Evolutionary conservation across 495 filamentous ascomycete species (phyloP).

Genomic region (Podospora pseudocomata): DNA sequence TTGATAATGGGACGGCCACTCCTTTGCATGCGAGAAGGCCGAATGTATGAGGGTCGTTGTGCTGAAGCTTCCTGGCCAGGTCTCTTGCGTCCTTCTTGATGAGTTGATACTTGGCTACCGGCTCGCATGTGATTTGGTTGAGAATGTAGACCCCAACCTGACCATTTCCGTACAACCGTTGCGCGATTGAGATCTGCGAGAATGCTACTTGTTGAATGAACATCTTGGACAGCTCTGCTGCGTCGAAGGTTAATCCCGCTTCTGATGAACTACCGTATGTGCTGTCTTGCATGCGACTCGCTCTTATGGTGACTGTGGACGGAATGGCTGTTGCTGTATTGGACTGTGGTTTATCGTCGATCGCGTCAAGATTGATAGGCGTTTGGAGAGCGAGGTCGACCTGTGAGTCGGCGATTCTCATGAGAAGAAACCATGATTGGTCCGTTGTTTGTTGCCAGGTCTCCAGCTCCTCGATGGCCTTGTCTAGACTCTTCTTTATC

Average conservation of each 20-base stretch:
- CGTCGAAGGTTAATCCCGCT: too few relatives aligned
- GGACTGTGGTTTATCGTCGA: too few relatives aligned
- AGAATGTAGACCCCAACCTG: background rate
- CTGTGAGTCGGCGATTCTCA: constrained; percentile 27
- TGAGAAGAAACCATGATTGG: constrained; percentile 42
- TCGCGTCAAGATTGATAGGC: too few relatives aligned
- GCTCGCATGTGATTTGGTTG: background rate
- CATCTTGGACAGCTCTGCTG: too few relatives aligned
- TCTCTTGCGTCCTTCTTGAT: constrained; percentile 33
- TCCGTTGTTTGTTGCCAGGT: constrained; percentile 39
- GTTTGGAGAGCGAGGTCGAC: constrained; percentile 24
- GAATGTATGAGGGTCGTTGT: constrained; percentile 40
- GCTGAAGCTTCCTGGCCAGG: constrained; percentile 39
- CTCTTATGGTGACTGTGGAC: too few relatives aligned
- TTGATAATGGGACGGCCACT: background rate
- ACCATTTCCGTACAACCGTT: background rate
- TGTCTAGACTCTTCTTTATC: constrained; percentile 27
- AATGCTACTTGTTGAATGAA: too few relatives aligned
- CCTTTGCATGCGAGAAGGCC: constrained; percentile 50
- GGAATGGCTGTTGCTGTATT: too few relatives aligned
- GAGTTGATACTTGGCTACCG: background rate
- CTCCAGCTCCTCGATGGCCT: constrained; percentile 37
- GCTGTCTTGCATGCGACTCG: too few relatives aligned
- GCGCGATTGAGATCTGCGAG: too few relatives aligned
- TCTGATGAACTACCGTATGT: too few relatives aligned